phyloP scores from a whole-genome alignment of 352 stramenopile genomes.

The Globisporangium cystogenes region DNA sequence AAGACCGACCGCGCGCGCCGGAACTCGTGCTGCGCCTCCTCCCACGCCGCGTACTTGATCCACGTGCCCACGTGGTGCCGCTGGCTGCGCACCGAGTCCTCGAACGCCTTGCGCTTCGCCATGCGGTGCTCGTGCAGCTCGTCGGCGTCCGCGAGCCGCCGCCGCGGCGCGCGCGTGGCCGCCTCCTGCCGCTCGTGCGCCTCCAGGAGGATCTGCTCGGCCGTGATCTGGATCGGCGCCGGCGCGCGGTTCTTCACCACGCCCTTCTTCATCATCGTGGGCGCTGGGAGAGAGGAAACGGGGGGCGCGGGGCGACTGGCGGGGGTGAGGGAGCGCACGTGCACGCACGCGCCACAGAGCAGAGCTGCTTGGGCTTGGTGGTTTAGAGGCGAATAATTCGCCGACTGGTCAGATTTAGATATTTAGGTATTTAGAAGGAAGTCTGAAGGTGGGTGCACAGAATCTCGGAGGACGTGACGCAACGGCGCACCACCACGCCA shows the following conservation, averaged over 20 bases:
- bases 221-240: constrained; percentile 98
- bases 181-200: constrained; percentile 88
- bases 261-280: constrained; percentile 79
- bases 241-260: constrained; percentile 98
- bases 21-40: constrained; percentile 98
- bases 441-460: no score
- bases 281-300: neutral
- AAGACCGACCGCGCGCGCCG: constrained; percentile 95
- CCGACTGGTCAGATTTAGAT: no score
- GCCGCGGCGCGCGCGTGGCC: constrained; percentile 58
- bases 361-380: no score
- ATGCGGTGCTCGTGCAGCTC: constrained; percentile 92
- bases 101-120: constrained; percentile 90
- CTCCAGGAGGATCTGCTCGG: constrained; percentile 98
- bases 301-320: no score
- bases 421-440: no score
- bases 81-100: constrained; percentile 96
- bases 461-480: no score
- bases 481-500: no score
- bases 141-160: constrained; percentile 86
- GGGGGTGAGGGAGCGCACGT: neutral
- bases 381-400: no score
- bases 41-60: constrained; percentile 98
- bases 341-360: no score
- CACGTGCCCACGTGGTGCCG: constrained; percentile 95